Evolutionary conservation across 805 yeast genomes (phyloP).

Genomic region (Wickerhamiella spandovensis): DNA sequence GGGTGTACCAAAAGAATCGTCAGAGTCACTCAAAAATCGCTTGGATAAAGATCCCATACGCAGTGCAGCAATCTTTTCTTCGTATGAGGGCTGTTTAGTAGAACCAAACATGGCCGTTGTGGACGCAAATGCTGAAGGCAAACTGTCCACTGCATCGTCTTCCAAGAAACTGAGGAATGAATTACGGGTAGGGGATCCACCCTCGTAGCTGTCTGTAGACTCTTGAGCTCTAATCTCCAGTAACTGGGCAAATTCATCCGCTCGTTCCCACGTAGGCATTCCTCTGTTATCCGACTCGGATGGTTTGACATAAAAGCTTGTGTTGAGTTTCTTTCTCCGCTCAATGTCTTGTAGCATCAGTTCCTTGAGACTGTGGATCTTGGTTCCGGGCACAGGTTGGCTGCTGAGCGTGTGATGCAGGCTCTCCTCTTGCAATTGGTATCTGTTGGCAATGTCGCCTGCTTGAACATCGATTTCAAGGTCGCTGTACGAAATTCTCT

Average conservation of each 20-base stretch:
- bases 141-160: not conserved
- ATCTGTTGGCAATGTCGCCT: conserved; percentile 45
- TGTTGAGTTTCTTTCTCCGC: conserved; percentile 4
- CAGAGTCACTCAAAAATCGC: not conserved
- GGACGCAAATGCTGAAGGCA: not conserved
- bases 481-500: conserved; percentile 39
- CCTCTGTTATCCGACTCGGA: not conserved
- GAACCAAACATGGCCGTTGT: not conserved
- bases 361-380: conserved; percentile 12
- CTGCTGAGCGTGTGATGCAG: conserved; percentile 35
- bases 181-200: not conserved
- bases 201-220: not conserved
- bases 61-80: not conserved
- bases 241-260: not conserved
- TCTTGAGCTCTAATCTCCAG: not conserved
- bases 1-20: not conserved
- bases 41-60: not conserved
- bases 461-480: conserved; percentile 63
- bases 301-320: not conserved
- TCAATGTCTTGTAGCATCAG: conserved; percentile 6
- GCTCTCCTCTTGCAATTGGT: conserved; percentile 28
- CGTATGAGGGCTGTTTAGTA: not conserved
- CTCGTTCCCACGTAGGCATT: conserved; percentile 9
- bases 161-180: not conserved
- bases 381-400: conserved; percentile 1